Base-by-base conservation (phyloP, 257 asterid species). In the Gardenia jasminoides region DNA sequence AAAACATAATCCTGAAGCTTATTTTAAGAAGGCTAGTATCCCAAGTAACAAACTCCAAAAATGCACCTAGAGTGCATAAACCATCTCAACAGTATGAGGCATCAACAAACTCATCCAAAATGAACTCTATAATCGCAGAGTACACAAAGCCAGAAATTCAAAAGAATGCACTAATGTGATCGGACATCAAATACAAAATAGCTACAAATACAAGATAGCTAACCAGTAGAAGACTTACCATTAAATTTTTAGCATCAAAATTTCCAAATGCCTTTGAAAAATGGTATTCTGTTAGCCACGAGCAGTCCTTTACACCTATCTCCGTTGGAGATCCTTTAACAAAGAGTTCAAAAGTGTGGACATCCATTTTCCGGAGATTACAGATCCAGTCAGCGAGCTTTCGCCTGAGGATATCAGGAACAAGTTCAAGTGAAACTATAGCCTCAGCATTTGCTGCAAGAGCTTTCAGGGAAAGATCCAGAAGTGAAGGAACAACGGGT, bases 241-340 rank as follows among this genome's bases (percentile, higher is more conserved):
- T 84, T 90, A 94, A 87, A 65, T 81, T 79, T 30, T 80, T 82
- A 28, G 86, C 75, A 80, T 85, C 82, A 33, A 88, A 82, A 67
- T 80, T 84, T 70, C 70, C 68, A 81, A 94, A 87, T 65, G 85
- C 65, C 83, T 81, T 79, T 67, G 73, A 80, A 71, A 91, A 90
- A 71, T 86, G 86, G 33, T 83, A 68, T n/a, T 92, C 97, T 48
- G 90, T 86, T 65, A 94, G 81, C 95, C 95, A 92, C 20, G 96
- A 85, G 81, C 91, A 88, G 70, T 92, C 90, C 78, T 92, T 92
- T 73, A 94, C 22, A 65, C 89, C 86, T 84, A 94, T 84, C 83
- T 88, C 91, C 47, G 90, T 87, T 73, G 98, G 97, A 74, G 87
- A 82, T 84, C 93, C 93, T 84, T 85, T 70, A 46, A 88, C 72